These are phyloP conservation scores for Colletotrichum sidae DNA, from an alignment of 2,329 filamentous ascomycete species.

Conservation along the genomic window DNA sequence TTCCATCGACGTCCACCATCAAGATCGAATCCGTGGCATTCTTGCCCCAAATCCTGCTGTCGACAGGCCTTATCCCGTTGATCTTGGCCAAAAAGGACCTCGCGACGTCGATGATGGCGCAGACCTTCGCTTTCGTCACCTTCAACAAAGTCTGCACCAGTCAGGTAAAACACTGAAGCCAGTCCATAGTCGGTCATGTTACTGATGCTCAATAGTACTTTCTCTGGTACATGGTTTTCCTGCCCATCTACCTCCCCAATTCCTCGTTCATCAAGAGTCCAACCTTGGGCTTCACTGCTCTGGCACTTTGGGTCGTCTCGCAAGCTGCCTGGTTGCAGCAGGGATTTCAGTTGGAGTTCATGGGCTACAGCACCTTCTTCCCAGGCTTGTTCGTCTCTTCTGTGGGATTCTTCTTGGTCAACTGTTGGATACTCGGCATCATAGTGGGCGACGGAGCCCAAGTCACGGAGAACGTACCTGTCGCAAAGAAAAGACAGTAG, in stretches of 20 bases:
- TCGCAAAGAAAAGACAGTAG: not conserved
- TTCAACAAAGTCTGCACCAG: constrained; percentile 99
- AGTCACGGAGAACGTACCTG: not conserved
- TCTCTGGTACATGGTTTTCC: constrained; percentile 95
- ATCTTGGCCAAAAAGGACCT: constrained; percentile 84
- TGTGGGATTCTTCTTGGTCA: constrained; percentile 83
- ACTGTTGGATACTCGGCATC: constrained; percentile 87
- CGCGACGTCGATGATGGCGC: constrained; percentile 86
- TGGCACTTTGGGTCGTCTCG: constrained; percentile 78
- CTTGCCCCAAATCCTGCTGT: constrained; percentile 85
- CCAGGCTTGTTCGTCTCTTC: constrained; percentile 85
- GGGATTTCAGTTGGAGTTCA: constrained; percentile 80
- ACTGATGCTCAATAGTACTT: constrained; percentile 77
- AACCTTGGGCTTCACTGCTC: constrained; percentile 71
- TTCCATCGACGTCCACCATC: constrained; percentile 53
- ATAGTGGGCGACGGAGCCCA: constrained; percentile 74
- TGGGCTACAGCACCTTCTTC: constrained; percentile 85
- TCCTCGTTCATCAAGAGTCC: constrained; percentile 77
- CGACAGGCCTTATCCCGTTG: constrained; percentile 80
- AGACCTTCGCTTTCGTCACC: constrained; percentile 96
- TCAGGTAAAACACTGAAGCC: constrained; percentile 69
- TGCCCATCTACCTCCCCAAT: constrained; percentile 88
- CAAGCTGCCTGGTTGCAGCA: constrained; percentile 84
- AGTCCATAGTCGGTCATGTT: not conserved
- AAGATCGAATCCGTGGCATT: constrained; percentile 86